Percentiles rank a stretch among this genome's conserved stretches.
phyloP scores from a whole-genome alignment of 257 asterid genomes.

The Osmanthus fragrans region DNA sequence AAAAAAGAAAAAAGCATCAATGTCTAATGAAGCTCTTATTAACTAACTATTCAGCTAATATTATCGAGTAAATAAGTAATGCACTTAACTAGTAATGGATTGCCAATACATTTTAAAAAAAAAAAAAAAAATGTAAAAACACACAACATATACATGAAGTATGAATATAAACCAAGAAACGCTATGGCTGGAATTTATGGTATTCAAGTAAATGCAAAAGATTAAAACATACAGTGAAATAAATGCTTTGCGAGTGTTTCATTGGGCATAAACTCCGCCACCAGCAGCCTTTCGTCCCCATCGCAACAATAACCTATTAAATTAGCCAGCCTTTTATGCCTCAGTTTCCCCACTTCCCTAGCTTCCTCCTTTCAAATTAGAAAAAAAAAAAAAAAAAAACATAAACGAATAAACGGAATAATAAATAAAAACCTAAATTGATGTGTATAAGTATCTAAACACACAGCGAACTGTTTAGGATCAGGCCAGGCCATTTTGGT shows the following conservation, averaged over 20 bases:
- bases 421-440: background rate
- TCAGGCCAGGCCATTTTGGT: conserved; percentile 93
- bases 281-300: conserved; percentile 95
- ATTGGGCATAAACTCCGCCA: conserved; percentile 95
- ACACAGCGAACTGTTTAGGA: conserved; percentile 90
- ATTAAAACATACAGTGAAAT: conserved; percentile 68
- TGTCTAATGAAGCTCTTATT: background rate
- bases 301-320: conserved; percentile 95
- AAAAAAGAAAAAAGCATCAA: background rate
- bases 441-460: background rate
- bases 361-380: conserved; percentile 71
- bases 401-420: background rate
- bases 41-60: background rate
- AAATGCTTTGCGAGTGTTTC: conserved; percentile 97
- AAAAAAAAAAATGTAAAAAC: background rate
- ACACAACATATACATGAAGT: background rate
- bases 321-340: conserved; percentile 92
- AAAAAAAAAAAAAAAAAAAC: background rate
- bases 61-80: background rate
- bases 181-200: background rate
- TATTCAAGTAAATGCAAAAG: conserved; percentile 3
- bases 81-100: background rate
- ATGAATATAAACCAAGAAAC: conserved; percentile 5
- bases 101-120: background rate
- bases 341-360: conserved; percentile 91